Base-by-base conservation (phyloP, 2,329 filamentous ascomycete genomes). In the Mollisia scopiformis region DNA sequence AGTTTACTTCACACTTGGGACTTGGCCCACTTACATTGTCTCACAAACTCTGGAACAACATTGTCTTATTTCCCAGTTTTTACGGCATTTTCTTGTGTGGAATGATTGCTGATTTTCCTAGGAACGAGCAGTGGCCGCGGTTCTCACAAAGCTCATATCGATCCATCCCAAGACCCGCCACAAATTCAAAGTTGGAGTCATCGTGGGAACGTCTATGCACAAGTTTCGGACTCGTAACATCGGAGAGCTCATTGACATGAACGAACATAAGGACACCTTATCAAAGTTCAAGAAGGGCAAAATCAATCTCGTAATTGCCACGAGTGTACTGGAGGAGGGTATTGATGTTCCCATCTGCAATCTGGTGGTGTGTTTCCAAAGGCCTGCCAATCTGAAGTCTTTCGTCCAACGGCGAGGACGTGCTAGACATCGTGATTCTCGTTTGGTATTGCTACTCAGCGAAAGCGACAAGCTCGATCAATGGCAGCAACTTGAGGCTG, bases 401-500 rank as follows among this genome's bases (percentile, higher is more conserved):
- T 90, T 87, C 67, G 78, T 90, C 2, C 88, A 90, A 69, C 78
- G 87, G 37, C 80, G 88, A 25, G 88, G 88, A 2, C 79, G 88
- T 62, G 88, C 88, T 16, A 79, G 88, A 52, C 57, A 87, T 85
- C 81, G 82, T 62, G 74, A 80, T 52, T 73, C 80, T 11, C 89
- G 86, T 1, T 51, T 73, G 21, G 57, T 73, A 61, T 76, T 89
- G 21, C 74, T 90, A 3, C 76, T 90, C 46, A 83, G 67, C 16
- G 69, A 76, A 3, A 67, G 73, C 33, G 69, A 78, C 27, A 65
- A 73, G 2, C 65, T 80, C 1, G 66, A 73, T 2, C 79, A 83
- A 27, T 96, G 91, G 89, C 77, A 85, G 27, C 69, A 73, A 0
- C 78, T 95, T 16, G 94, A 97, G 71, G 73, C 80, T 2, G 78